Evolutionary conservation across 192 early-diverging fungal genomes (phyloP).

Genomic region (Blastocladiella britannica): DNA sequence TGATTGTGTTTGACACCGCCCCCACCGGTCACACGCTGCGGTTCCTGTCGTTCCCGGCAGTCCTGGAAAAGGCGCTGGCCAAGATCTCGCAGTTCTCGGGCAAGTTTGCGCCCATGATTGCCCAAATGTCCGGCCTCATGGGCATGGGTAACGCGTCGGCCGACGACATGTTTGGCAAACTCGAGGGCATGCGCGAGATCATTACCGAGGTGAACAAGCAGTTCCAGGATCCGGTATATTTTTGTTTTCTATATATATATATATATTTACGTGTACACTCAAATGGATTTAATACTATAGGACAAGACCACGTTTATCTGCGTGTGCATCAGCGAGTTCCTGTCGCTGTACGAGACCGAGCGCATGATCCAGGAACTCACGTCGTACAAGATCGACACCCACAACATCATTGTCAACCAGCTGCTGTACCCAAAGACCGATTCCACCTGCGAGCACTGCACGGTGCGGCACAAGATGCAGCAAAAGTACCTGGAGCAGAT

Average conservation of each 20-base stretch:
- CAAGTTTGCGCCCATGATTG: constrained; percentile 89
- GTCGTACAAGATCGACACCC: constrained; percentile 89
- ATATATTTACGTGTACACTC: too few species aligned
- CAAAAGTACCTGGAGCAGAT: constrained; percentile 97
- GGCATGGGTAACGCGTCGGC: constrained; percentile 57
- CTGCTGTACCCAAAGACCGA: constrained; percentile 77
- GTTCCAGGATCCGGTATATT: constrained; percentile 88
- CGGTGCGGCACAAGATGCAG: constrained; percentile 92
- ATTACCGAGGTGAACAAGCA: constrained; percentile 97
- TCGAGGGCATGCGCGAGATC: constrained; percentile 85
- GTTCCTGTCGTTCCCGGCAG: constrained; percentile 92
- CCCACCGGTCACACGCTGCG: constrained; percentile 98
- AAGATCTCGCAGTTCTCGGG: constrained; percentile 86
- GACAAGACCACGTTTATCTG: constrained; percentile 98
- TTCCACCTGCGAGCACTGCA: constrained; percentile 70
- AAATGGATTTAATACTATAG: too few species aligned
- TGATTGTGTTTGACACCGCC: constrained; percentile 98
- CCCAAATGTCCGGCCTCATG: constrained; percentile 85
- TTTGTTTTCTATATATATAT: constrained; percentile 2
- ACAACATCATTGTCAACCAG: constrained; percentile 99
- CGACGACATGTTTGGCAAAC: constrained; percentile 88
- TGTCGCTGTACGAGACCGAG: constrained; percentile 98
- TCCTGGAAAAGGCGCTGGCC: constrained; percentile 90
- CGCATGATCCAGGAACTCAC: constrained; percentile 99
- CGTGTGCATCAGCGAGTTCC: constrained; percentile 97